Conservation (phyloP, 2,329 filamentous ascomycete species). For the Diaporthe citriasiana region DNA sequence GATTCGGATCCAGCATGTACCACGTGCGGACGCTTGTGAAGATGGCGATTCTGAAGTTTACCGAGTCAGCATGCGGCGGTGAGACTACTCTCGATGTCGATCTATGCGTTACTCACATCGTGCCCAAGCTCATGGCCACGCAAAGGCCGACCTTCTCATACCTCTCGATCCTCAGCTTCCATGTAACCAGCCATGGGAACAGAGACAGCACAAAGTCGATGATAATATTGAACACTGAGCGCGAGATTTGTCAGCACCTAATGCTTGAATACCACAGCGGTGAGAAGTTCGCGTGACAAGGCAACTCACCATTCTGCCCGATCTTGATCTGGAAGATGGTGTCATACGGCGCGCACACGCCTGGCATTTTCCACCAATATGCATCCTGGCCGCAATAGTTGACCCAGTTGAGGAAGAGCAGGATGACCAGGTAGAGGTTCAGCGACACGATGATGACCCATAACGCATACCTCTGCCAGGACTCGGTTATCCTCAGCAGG, state of each 20-base stretch:
- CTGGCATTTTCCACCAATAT: constrained; percentile 60
- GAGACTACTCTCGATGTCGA: background rate
- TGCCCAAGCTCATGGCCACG: constrained; percentile 64
- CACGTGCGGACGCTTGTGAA: constrained; percentile 61
- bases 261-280: background rate
- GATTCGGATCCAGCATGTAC: constrained; percentile 63
- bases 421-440: constrained; percentile 62
- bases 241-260: background rate
- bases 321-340: constrained; percentile 63
- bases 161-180: constrained; percentile 61
- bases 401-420: constrained; percentile 64
- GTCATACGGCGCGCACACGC: constrained; percentile 57
- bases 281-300: background rate
- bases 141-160: constrained; percentile 66
- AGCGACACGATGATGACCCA: constrained; percentile 65
- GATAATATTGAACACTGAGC: constrained; percentile 64
- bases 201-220: constrained; percentile 66
- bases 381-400: constrained; percentile 58
- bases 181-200: constrained; percentile 65
- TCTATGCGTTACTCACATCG: constrained; percentile 53
- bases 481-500: constrained; percentile 58
- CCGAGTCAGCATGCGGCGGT: constrained; percentile 22
- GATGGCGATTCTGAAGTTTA: constrained; percentile 57
- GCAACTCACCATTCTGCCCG: constrained; percentile 62
- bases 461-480: constrained; percentile 57